A percentile compares a stretch with the other conserved stretches of the same genome.
phyloP scores from a whole-genome alignment of 441 rosid species.

The Gossypium gossypioides region DNA sequence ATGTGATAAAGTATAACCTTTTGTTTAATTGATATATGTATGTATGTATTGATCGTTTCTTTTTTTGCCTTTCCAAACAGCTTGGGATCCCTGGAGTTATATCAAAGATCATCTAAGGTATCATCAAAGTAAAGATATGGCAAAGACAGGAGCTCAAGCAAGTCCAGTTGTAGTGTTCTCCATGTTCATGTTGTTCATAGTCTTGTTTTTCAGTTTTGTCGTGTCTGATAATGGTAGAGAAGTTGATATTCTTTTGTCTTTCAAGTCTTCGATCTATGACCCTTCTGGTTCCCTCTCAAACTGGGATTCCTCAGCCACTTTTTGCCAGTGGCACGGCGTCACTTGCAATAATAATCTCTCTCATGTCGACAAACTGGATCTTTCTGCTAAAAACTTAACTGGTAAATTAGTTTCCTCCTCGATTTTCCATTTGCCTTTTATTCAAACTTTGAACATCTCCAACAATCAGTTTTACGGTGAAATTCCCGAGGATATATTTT shows the following conservation, averaged over 20 bases:
- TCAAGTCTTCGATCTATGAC: conserved; percentile 52
- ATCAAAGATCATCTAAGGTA: conserved; percentile 7
- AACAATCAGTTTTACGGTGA: conserved; percentile 50
- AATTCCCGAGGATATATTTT: conserved; percentile 39
- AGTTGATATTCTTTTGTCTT: conserved; percentile 51
- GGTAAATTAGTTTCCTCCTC: conserved; percentile 33
- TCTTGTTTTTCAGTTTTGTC: conserved; percentile 30
- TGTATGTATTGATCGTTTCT: background rate
- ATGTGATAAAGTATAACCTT: background rate
- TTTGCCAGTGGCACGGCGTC: conserved; percentile 68
- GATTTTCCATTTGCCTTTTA: conserved; percentile 40
- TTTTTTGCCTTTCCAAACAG: conserved; percentile 18
- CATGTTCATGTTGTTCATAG: conserved; percentile 17
- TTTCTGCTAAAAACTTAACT: conserved; percentile 53
- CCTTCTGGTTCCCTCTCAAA: conserved; percentile 45
- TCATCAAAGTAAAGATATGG: conserved; percentile 15
- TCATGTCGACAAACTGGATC: conserved; percentile 37
- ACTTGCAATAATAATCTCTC: conserved; percentile 43
- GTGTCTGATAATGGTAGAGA: conserved; percentile 36
- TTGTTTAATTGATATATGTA: conserved; percentile 4
- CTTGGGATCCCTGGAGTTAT: conserved; percentile 31
- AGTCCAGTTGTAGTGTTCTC: conserved; percentile 8
- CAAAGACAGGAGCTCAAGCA: conserved; percentile 15
- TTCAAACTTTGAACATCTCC: conserved; percentile 50
- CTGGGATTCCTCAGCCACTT: conserved; percentile 44